Evolutionary conservation across 2,329 filamentous ascomycete genomes (phyloP).

Genomic region (Pleoardoris graminearum): DNA sequence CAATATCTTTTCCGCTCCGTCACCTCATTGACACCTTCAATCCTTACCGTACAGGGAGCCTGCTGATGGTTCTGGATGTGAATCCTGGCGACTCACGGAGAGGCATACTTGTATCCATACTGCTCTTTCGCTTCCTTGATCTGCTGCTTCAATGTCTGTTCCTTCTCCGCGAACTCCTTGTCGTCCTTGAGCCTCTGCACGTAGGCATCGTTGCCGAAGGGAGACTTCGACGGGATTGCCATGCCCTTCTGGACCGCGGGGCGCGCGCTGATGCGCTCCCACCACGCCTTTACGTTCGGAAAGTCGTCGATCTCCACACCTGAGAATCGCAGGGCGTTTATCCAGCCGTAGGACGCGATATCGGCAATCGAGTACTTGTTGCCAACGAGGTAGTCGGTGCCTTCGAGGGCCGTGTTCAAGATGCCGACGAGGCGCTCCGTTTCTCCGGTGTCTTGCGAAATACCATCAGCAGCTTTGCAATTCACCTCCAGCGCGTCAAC

Average conservation of each 20-base stretch:
- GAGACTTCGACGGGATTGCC: constrained; percentile 41
- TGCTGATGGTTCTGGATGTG: background rate
- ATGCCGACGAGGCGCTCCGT: constrained; percentile 53
- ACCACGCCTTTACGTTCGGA: constrained; percentile 51
- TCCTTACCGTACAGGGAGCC: background rate
- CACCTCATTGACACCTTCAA: too few relatives aligned
- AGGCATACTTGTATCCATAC: constrained; percentile 52
- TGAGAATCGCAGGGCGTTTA: constrained; percentile 47
- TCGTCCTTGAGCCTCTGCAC: constrained; percentile 51
- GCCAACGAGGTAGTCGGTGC: constrained; percentile 50
- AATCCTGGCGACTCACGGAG: constrained; percentile 28
- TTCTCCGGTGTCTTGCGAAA: constrained; percentile 45
- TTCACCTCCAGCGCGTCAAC: background rate
- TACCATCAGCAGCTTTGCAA: background rate
- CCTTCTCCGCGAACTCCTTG: constrained; percentile 53
- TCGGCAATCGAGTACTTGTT: constrained; percentile 53
- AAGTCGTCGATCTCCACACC: constrained; percentile 49
- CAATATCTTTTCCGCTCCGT: too few relatives aligned
- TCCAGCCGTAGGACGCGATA: constrained; percentile 52
- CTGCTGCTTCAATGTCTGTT: constrained; percentile 44
- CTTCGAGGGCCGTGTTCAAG: constrained; percentile 48
- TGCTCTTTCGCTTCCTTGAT: constrained; percentile 50
- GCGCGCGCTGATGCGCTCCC: constrained; percentile 47
- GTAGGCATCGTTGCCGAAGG: constrained; percentile 49
- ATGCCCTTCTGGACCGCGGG: constrained; percentile 49